Evolutionary conservation across 225 moss, liverwort and hornwort genomes (phyloP).

Genomic region (Takakia lepidozioides): DNA sequence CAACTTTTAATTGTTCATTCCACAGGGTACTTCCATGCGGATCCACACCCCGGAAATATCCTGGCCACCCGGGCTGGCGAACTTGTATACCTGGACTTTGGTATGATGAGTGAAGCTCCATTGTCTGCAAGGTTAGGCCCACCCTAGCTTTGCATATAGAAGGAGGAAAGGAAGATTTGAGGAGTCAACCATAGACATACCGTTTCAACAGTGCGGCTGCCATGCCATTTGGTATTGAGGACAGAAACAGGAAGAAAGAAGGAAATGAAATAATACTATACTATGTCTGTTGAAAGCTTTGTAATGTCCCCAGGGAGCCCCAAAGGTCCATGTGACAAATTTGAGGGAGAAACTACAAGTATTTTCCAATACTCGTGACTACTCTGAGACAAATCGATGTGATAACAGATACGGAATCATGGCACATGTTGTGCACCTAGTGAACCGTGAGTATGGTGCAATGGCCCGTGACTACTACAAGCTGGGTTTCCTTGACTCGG

Average conservation of each 20-base stretch:
- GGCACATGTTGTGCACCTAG: slow-evolving; percentile 66
- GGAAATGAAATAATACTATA: too few species aligned
- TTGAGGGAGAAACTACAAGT: too few species aligned
- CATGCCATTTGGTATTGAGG: background rate
- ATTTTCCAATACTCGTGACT: background rate
- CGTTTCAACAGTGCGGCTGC: too few species aligned
- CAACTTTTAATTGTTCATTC: slow-evolving; percentile 3
- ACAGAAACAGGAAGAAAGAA: too few species aligned
- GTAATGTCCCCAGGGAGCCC: background rate
- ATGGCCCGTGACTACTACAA: slow-evolving; percentile 66
- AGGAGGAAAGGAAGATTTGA: too few species aligned
- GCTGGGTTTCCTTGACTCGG: slow-evolving; percentile 46
- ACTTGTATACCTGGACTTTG: slow-evolving; percentile 65
- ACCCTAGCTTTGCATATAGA: background rate
- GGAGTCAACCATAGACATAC: background rate
- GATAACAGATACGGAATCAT: slow-evolving; percentile 58
- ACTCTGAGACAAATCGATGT: background rate
- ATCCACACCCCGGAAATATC: slow-evolving; percentile 60
- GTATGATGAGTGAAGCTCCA: slow-evolving; percentile 75
- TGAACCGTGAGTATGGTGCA: slow-evolving; percentile 62
- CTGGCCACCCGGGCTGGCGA: slow-evolving; percentile 56
- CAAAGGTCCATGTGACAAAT: too few species aligned
- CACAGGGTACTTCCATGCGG: slow-evolving; percentile 67
- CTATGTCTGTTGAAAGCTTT: too few species aligned
- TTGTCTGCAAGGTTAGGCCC: slow-evolving; percentile 45